A percentile compares a stretch with the other conserved stretches of the same genome.
Conservation (phyloP, 768 basidiomycete genomes). For the Cantharellus cinnabarinus region DNA sequence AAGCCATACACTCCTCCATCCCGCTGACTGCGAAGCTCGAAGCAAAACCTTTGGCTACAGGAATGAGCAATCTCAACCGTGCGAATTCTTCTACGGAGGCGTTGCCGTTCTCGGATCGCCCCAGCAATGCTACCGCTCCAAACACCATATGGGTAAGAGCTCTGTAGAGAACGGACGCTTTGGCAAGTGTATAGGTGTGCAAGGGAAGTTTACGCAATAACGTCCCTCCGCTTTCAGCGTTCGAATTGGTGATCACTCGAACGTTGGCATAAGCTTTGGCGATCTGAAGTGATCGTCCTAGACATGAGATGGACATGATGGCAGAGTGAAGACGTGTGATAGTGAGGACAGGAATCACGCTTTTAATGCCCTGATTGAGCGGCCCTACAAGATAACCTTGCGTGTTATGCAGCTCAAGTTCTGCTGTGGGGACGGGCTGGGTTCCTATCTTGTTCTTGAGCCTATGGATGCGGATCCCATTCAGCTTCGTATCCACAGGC, state of each 20-base stretch:
- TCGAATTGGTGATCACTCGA: constrained; percentile 22
- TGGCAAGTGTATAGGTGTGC: constrained; percentile 45
- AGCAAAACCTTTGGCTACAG: constrained; percentile 48
- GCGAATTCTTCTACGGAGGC: constrained; percentile 29
- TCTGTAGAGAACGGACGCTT: constrained; percentile 39
- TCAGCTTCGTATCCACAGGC: not conserved
- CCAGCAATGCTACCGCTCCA: constrained; percentile 36
- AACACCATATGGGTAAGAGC: constrained; percentile 45
- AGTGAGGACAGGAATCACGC: constrained; percentile 50
- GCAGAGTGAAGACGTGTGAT: constrained; percentile 58
- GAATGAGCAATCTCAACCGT: constrained; percentile 43
- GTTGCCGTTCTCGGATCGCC: constrained; percentile 34
- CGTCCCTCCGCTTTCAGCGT: constrained; percentile 21
- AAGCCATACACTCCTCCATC: constrained; percentile 56
- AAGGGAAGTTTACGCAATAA: constrained; percentile 34
- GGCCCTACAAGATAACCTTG: constrained; percentile 44
- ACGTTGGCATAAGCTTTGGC: constrained; percentile 44
- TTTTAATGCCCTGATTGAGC: constrained; percentile 39
- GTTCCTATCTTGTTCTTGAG: constrained; percentile 69
- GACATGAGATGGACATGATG: constrained; percentile 29
- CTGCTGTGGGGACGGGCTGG: constrained; percentile 51
- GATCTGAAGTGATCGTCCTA: constrained; percentile 44
- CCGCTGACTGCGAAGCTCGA: constrained; percentile 40
- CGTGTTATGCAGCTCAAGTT: constrained; percentile 38
- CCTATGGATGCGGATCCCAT: constrained; percentile 51